Base-by-base conservation (phyloP, 75 land plant genomes). In the Cupressus sempervirens region DNA sequence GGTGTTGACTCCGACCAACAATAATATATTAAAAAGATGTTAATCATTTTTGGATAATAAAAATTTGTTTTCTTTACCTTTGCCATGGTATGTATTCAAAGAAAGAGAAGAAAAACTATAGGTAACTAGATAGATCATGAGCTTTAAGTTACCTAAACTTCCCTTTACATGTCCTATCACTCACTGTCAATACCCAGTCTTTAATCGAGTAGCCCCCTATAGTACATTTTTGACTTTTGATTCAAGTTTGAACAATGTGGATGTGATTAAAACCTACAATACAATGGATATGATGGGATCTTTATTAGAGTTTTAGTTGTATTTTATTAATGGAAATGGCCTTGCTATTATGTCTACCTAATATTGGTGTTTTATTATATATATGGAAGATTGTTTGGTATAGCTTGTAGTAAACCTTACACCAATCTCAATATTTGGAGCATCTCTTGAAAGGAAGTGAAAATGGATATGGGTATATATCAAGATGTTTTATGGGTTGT, bases 1-100 rank as follows among this genome's bases (percentile, higher is more conserved):
- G 77, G 45, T 38, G 46, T 79, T 79, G 81, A 79, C 81, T 45
- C 40, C 77, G n/a, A n/a, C 43, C 23, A 41, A 11, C n/a, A 77
- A 3, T 3, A 77, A 77, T 26, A 23, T 8, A 41, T 77, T 26
- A 77, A 38, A 38, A 38, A 38, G 40, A 76, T 36, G 43, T 16
- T n/a, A n/a, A n/a, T 15, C 18, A 26, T 79, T 79, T 9, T 3
- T 11, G 5, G 48, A 20, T n/a, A n/a, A n/a, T n/a, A n/a, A n/a
- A n/a, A n/a, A n/a, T n/a, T n/a, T n/a, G n/a, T n/a, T n/a, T n/a
- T n/a, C n/a, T n/a, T n/a, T n/a, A n/a, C n/a, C n/a, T n/a, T n/a
- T n/a, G n/a, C n/a, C n/a, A n/a, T n/a, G n/a, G n/a, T n/a, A n/a
- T n/a, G n/a, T n/a, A n/a, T n/a, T n/a, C n/a, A n/a, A n/a, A n/a